phyloP scores from a whole-genome alignment of 257 asterid species.

The Echium plantagineum region DNA sequence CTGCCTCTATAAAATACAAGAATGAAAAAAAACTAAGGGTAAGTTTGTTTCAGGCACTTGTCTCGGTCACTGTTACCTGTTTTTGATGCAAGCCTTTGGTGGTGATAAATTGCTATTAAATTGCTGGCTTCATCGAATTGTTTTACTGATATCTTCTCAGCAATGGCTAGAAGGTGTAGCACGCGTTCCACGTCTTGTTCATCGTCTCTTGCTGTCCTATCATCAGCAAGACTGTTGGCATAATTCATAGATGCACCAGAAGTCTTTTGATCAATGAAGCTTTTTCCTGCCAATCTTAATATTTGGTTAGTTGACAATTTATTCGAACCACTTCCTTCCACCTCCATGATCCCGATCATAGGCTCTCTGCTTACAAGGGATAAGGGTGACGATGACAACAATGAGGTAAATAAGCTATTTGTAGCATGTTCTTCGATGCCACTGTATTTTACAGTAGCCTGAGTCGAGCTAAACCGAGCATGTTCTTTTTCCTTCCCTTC shows the following conservation, averaged over 20 bases:
- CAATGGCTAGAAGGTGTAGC: constrained; percentile 16
- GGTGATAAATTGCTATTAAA: constrained; percentile 10
- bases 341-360: background rate
- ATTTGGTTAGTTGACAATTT: constrained; percentile 8
- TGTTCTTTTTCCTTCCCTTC: too few relatives aligned
- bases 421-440: too few relatives aligned
- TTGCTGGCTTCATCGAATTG: constrained; percentile 12
- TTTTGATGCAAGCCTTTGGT: constrained; percentile 15
- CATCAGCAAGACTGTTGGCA: too few relatives aligned
- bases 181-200: constrained; percentile 16
- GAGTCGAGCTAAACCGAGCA: too few relatives aligned
- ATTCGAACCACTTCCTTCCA: background rate
- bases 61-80: constrained; percentile 8
- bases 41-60: too few relatives aligned
- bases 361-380: background rate
- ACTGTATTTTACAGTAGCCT: too few relatives aligned
- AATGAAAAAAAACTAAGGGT: too few relatives aligned
- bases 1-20: too few relatives aligned
- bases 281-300: constrained; percentile 16
- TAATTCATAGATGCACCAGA: constrained; percentile 9
- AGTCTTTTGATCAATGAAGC: constrained; percentile 9
- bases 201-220: background rate
- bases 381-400: too few relatives aligned
- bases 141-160: constrained; percentile 13
- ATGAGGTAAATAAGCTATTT: too few relatives aligned